Conservation (phyloP, 139 green algal species). For the Tetradesmus obliquus region DNA sequence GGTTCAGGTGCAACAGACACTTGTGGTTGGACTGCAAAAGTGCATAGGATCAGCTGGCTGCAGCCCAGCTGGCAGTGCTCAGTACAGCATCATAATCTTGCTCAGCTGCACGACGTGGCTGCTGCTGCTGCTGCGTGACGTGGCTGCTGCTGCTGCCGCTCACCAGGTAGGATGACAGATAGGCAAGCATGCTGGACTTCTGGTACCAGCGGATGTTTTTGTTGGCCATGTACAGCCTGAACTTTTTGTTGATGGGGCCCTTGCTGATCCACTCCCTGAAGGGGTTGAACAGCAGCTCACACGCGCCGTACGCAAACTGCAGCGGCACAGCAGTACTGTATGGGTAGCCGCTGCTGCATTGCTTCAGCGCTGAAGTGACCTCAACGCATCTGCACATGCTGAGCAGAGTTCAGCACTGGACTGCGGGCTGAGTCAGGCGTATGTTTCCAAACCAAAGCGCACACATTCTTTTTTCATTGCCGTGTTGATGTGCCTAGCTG, state of each 20-base stretch:
- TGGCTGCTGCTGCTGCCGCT: not conserved
- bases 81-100: not conserved
- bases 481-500: too few relatives aligned
- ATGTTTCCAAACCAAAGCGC: too few relatives aligned
- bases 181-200: conserved; percentile 32
- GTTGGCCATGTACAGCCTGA: not conserved
- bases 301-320: conserved; percentile 45
- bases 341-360: not conserved
- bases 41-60: too few relatives aligned
- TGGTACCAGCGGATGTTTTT: conserved; percentile 32
- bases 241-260: conserved; percentile 42
- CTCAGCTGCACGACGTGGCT: too few relatives aligned
- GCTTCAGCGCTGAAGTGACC: too few relatives aligned
- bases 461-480: too few relatives aligned
- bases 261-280: conserved; percentile 34
- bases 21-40: too few relatives aligned
- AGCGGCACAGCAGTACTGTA: not conserved
- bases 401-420: not conserved
- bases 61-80: too few relatives aligned
- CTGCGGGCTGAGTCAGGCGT: not conserved
- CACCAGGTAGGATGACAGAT: conserved; percentile 39
- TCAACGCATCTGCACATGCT: not conserved
- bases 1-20: not conserved
- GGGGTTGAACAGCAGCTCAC: conserved; percentile 52
- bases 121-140: not conserved